phyloP scores from a whole-genome alignment of 2,329 filamentous ascomycete genomes.

The Sclerotiophoma versabilis region DNA sequence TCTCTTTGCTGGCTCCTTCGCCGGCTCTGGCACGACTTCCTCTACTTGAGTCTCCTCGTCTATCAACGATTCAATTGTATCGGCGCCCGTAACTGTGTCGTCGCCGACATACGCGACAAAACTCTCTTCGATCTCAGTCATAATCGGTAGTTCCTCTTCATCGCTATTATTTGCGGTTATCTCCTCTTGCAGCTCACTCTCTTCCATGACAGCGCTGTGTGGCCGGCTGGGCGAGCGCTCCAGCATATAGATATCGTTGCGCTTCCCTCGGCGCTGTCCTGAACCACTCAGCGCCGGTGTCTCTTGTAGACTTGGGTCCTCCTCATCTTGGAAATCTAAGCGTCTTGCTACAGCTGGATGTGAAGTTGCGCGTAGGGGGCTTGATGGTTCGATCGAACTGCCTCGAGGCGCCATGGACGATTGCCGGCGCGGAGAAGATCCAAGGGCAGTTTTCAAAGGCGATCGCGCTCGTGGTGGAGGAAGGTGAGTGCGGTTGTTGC shows the following conservation, averaged over 20 bases:
- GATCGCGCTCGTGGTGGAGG: conserved; percentile 62
- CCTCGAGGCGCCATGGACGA: conserved; percentile 64
- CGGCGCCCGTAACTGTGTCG: conserved; percentile 32
- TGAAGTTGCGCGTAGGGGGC: conserved; percentile 40
- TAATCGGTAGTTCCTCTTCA: conserved; percentile 26
- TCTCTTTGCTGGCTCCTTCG: conserved; percentile 34
- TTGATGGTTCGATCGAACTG: conserved; percentile 51
- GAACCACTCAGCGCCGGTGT: conserved; percentile 45
- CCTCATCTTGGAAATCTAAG: conserved; percentile 61
- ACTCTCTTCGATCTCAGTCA: conserved; percentile 39
- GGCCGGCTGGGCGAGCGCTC: conserved; percentile 39
- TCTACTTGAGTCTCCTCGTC: conserved; percentile 33
- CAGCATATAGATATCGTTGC: conserved; percentile 43
- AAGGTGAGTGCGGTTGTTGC: conserved; percentile 52
- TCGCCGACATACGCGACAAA: conserved; percentile 39
- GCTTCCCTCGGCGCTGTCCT: conserved; percentile 41
- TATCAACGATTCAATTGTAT: conserved; percentile 12
- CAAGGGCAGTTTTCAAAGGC: conserved; percentile 68
- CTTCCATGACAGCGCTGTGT: conserved; percentile 38
- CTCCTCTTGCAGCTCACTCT: conserved; percentile 44
- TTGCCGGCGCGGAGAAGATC: conserved; percentile 66
- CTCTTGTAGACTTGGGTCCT: conserved; percentile 37
- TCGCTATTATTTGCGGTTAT: conserved; percentile 36
- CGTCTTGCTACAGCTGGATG: conserved; percentile 59
- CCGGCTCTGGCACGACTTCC: conserved; percentile 30